phyloP scores from a whole-genome alignment of 73 alveolate species.

The Loxodes magnus region DNA sequence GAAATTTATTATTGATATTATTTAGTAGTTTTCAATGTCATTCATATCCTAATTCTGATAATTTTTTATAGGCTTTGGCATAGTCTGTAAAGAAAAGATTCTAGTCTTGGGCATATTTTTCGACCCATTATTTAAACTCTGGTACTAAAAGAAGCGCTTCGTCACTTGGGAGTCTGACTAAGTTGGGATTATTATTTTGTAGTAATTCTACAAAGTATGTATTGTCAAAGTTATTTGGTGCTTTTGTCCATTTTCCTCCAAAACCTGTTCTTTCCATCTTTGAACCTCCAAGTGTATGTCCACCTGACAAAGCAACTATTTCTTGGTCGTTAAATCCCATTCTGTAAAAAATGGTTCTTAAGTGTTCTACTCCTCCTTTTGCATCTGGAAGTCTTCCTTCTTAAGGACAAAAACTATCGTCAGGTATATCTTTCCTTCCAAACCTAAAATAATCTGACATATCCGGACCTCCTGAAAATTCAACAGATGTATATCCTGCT shows the following conservation, averaged over 20 bases:
- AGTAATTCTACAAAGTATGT: slow-evolving; percentile 11
- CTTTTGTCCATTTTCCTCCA: slow-evolving; percentile 39
- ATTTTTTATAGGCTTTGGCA: slow-evolving; percentile 16
- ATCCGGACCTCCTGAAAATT: slow-evolving; percentile 16
- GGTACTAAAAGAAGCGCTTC: background rate
- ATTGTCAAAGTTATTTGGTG: slow-evolving; percentile 12
- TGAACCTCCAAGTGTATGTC: slow-evolving; percentile 38
- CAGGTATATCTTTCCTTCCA: slow-evolving; percentile 20
- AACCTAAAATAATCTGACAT: slow-evolving; percentile 13
- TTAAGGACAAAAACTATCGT: slow-evolving; percentile 7
- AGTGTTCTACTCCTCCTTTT: slow-evolving; percentile 7
- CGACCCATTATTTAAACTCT: slow-evolving; percentile 1
- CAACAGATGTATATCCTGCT: slow-evolving; percentile 15
- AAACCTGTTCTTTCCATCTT: slow-evolving; percentile 29
- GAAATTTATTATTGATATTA: no score
- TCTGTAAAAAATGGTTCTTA: slow-evolving; percentile 18
- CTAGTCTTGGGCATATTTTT: background rate
- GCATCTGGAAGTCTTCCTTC: slow-evolving; percentile 28
- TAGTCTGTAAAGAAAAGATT: slow-evolving; percentile 11
- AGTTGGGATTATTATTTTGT: background rate
- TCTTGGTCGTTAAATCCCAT: slow-evolving; percentile 47
- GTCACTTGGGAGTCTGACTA: slow-evolving; percentile 6
- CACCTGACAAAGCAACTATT: slow-evolving; percentile 49
- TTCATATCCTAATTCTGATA: slow-evolving; percentile 23
- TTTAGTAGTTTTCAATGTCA: no score